Base-by-base conservation (phyloP, 2,329 filamentous ascomycete species). In the Fusarium musae region DNA sequence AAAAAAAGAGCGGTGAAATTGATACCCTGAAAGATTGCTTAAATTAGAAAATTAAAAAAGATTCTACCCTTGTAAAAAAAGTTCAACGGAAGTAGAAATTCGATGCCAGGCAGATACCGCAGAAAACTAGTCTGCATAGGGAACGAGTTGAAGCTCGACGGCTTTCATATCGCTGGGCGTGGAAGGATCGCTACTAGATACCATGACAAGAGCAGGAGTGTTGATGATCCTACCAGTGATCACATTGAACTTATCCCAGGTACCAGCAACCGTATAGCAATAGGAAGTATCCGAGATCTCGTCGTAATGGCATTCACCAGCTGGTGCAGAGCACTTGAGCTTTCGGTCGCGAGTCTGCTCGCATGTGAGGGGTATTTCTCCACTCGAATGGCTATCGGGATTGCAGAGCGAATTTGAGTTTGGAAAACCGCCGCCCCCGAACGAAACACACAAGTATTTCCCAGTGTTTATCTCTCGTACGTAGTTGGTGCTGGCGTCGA, bases 31-130 rank as follows among this genome's bases (percentile, higher is more conserved):
- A 21, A 19, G 7, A 8, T 30, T 30, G 9, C 28, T 8, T 30
- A 21, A 3, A 47, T 16, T 47, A 15, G 5, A 30, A 30, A 30
- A 15, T 15, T 34, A 19, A 10, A 30, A 16, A 16, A 3, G 10
- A 5, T 3, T 8, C 13, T 10, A 2, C 4, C 5, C 17, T 39
- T 30, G 10, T n/a, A 8, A 5, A 21, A 21, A 0, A 21, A 23
- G 23, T 23, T 23, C 23, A 23, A 23, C 23, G 23, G 23, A 23
- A 23, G 23, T 23, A 23, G 23, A 23, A 23, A 23, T 17, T n/a
- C 17, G 3, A 9, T 17, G 15, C 28, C 8, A 9, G 15, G 0
- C 10, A 23, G 46, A n/a, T 3, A 5, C 21, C 10, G 17, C 15
- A 49, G 3, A 26, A 26, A 26, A 17, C 5, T 50, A 50, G 13